Percentiles rank a stretch among this genome's conserved stretches.
Conservation (phyloP, 305 asterid species). For the Solanum chacoense region DNA sequence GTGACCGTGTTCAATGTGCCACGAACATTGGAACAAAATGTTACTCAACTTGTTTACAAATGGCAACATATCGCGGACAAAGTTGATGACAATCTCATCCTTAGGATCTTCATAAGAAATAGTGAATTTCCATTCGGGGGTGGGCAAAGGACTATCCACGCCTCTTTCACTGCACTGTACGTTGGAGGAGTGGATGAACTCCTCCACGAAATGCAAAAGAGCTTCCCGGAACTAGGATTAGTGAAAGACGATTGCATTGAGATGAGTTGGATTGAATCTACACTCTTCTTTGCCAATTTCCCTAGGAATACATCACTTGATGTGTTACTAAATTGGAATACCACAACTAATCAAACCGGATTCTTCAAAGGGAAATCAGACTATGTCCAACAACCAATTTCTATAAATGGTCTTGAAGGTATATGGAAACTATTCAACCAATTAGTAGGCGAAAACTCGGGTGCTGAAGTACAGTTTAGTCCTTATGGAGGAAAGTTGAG, state of each 20-base stretch:
- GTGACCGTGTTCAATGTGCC: not conserved
- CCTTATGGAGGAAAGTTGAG: conserved; percentile 25
- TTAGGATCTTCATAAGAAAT: not conserved
- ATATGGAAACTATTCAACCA: not conserved
- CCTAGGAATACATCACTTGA: not conserved
- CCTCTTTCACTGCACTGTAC: not conserved
- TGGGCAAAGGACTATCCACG: not conserved
- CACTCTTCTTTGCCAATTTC: not conserved
- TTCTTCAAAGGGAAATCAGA: not conserved
- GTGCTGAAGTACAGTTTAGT: not conserved
- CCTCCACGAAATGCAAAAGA: conserved; percentile 4
- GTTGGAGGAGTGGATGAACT: conserved; percentile 7
- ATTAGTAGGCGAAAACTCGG: not conserved
- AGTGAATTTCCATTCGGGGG: not conserved
- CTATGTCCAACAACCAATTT: not conserved
- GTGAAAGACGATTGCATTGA: conserved; percentile 11
- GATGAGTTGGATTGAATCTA: conserved; percentile 18
- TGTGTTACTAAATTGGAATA: not conserved
- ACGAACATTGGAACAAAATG: not conserved
- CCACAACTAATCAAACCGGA: not conserved
- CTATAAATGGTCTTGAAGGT: not conserved
- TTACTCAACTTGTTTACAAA: not conserved
- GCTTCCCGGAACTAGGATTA: conserved; percentile 9
- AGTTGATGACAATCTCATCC: not conserved
- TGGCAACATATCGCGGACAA: not conserved